phyloP scores from a whole-genome alignment of 371 early-diverging fungal species.

The Mucor sp. region DNA sequence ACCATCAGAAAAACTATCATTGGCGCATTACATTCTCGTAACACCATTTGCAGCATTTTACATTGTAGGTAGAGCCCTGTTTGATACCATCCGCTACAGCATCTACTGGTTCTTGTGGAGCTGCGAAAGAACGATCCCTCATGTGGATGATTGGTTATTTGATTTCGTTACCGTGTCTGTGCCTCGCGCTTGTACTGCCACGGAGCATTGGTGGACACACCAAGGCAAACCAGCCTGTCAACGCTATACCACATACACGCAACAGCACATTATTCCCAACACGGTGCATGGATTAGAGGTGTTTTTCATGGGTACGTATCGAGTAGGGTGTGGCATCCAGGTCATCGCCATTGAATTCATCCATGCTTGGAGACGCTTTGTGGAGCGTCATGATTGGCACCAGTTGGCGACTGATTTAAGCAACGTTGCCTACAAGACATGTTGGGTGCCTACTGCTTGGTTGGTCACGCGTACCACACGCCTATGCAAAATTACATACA shows the following conservation, averaged over 20 bases:
- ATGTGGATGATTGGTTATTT: conserved; percentile 44
- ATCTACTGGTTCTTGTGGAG: conserved; percentile 28
- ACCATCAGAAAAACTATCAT: conserved; percentile 10
- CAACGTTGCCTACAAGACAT: conserved; percentile 9
- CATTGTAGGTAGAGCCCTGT: conserved; percentile 18
- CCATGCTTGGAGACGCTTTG: conserved; percentile 22
- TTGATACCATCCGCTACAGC: conserved; percentile 22
- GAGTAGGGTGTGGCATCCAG: conserved; percentile 1
- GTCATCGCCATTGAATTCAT: neutral
- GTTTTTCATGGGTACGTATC: neutral
- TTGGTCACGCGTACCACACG: conserved; percentile 8
- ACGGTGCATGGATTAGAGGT: neutral
- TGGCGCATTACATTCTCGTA: conserved; percentile 35
- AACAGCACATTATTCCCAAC: conserved; percentile 2
- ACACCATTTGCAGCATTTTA: conserved; percentile 39
- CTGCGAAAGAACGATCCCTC: conserved; percentile 28
- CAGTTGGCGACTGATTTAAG: conserved; percentile 22
- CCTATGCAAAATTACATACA: conserved; percentile 19
- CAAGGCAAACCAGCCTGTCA: conserved; percentile 16
- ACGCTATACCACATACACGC: neutral
- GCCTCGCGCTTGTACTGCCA: conserved; percentile 16
- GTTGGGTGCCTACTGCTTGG: conserved; percentile 20
- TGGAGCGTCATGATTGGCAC: conserved; percentile 33
- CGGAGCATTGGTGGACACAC: conserved; percentile 28
- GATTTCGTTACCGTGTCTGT: conserved; percentile 32